Evolutionary conservation across 2,329 filamentous ascomycete species (phyloP).

Genomic region (Stemphylium beticola): DNA sequence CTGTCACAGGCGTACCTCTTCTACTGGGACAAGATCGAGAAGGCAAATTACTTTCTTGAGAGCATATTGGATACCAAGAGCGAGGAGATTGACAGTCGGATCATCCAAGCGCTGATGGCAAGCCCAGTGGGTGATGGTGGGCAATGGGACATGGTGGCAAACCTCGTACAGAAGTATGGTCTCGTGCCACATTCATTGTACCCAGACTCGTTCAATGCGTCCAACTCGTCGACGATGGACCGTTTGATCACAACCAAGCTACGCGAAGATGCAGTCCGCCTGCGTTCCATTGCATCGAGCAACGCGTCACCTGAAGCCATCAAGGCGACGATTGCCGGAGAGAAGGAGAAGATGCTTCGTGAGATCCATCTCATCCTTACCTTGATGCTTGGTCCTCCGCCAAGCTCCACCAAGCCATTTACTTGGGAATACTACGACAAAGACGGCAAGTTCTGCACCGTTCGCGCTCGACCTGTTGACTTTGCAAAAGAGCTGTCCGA

Average conservation of each 20-base stretch:
- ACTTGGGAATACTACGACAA: conserved; percentile 81
- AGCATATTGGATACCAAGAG: conserved; percentile 76
- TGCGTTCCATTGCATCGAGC: conserved; percentile 64
- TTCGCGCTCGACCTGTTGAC: conserved; percentile 70
- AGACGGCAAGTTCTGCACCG: conserved; percentile 66
- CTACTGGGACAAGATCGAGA: conserved; percentile 94
- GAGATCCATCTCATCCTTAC: conserved; percentile 84
- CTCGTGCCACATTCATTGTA: conserved; percentile 83
- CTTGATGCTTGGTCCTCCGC: conserved; percentile 80
- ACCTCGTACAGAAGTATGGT: conserved; percentile 85
- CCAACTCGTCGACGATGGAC: conserved; percentile 73
- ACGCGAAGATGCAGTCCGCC: conserved; percentile 78
- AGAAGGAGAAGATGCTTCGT: conserved; percentile 76
- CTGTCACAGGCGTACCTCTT: conserved; percentile 88
- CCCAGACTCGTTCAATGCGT: conserved; percentile 81
- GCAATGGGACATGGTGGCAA: conserved; percentile 92
- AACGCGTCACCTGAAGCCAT: conserved; percentile 46
- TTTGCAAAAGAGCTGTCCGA: conserved; percentile 74
- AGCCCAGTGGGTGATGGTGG: conserved; percentile 80
- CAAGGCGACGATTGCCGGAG: conserved; percentile 52
- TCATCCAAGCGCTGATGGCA: conserved; percentile 72
- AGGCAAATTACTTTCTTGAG: conserved; percentile 88
- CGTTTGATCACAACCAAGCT: conserved; percentile 81
- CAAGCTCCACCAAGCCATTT: conserved; percentile 71
- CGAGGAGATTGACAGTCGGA: conserved; percentile 72